Percentiles rank a stretch among this genome's conserved stretches.
Evolutionary conservation across 768 basidiomycete genomes (phyloP).

Genomic region (Mycena vitilis): DNA sequence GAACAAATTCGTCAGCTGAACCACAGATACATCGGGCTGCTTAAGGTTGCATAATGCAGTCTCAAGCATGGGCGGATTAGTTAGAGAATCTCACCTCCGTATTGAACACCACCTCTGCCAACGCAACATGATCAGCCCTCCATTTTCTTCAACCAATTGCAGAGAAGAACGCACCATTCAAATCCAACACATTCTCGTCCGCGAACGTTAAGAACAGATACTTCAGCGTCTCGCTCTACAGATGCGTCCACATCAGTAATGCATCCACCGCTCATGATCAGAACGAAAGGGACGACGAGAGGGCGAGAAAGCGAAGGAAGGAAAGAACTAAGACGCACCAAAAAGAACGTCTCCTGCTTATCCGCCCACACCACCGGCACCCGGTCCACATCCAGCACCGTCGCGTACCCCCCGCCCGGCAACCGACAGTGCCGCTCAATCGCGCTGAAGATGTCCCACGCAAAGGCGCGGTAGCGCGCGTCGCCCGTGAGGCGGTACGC

Average conservation of each 20-base stretch:
- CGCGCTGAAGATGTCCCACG: constrained; percentile 90
- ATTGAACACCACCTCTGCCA: constrained; percentile 89
- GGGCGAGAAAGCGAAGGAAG: constrained; percentile 1
- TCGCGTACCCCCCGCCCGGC: constrained; percentile 85
- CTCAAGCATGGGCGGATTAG: no score
- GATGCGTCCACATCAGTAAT: no score
- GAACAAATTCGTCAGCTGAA: background rate
- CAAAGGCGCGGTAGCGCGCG: constrained; percentile 79
- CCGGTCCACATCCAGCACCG: constrained; percentile 87
- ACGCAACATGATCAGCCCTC: background rate
- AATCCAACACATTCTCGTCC: constrained; percentile 73
- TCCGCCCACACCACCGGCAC: constrained; percentile 76
- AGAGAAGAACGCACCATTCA: constrained; percentile 66
- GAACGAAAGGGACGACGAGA: no score
- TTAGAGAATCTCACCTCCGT: constrained; percentile 72
- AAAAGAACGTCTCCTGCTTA: constrained; percentile 95
- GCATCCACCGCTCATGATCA: no score
- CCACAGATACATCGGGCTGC: no score
- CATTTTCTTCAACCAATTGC: background rate
- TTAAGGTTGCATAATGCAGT: no score
- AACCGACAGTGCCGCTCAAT: constrained; percentile 87
- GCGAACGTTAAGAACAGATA: constrained; percentile 91
- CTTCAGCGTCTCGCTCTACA: constrained; percentile 88
- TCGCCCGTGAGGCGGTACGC: constrained; percentile 92
- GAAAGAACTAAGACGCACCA: constrained; percentile 60